Evolutionary conservation across 768 basidiomycete species (phyloP), one percentile per base, ranked within the genome.

Genomic region (Leucosporidium creatinivorum): DNA sequence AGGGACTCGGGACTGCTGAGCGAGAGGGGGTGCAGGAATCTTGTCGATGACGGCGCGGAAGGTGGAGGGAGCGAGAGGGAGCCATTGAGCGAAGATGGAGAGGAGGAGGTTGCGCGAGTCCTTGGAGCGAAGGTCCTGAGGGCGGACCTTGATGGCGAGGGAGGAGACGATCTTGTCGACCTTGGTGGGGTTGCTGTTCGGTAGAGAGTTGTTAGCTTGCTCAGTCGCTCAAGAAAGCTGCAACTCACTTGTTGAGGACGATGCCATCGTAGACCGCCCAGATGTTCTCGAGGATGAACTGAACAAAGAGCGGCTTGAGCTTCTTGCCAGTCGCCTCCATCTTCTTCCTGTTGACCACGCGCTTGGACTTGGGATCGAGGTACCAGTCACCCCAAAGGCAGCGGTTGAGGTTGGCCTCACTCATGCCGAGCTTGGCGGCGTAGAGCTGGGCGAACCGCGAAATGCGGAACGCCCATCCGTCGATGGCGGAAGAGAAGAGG

Each of bases 331-430:
- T 85, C 62, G 63, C 58, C 31, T 74, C 76, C 67, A 97, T 83
- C 78, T 93, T 89, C 79, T 92, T 93, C 78, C 92, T 82, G 73
- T 87, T 89, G 76, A 98, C 86, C 49, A 98, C 89, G 72, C 85
- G 84, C 79, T 96, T 98, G 54, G 89, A 89, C 80, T 97, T 98
- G 0, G 94, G 90, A 77, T 98, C 96, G 61, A 98, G 82, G 79
- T 89, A 99, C 77, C 87, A 98, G 78, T 98, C 96, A 4, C 96
- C 96, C 96, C 96, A 99, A 9, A 99, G 81, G 13, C 92, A 91
- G 60, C 85, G 83, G 66, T 89, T 83, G 48, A 99, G 80, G 75
- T 89, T 93, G 8, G 81, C 81, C 79, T 97, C 94, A 76, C 89
- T 89, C 75, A 98, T 87, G 31, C 90, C 89, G 18, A 99, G 83